Base-by-base conservation (phyloP, 1,284 basidiomycete species). In the Hemileccinum hortonii region DNA sequence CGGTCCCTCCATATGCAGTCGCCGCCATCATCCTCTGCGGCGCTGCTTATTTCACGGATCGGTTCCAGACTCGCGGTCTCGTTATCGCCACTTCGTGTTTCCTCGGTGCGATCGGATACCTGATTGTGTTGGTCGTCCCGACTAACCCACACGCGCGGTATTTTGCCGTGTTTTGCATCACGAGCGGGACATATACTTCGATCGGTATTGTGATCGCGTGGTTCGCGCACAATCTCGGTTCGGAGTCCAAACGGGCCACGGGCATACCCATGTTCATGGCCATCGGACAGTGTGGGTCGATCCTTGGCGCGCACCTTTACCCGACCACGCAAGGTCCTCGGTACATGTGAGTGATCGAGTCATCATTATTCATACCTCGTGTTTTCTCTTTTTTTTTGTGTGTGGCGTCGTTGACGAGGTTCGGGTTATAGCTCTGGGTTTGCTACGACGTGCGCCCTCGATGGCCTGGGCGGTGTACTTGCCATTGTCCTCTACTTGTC, bases 1-100 rank as follows among this genome's bases (percentile, higher is more conserved):
- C 92, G 0, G 90, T 94, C 4, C 92, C 92, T 2, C 90, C 91
- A 8, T 92, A 93, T 61, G 87, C 81, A 4, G 83, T 87, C 26
- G 82, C 88, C 0, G 81, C 90, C 4, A 75, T 87, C 11, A 78
- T 90, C 42, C 79, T 94, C 59, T 76, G 84, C 22, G 44, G 77
- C 7, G 78, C 86, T 43, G 85, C 86, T 2, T 84, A 80, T 57
- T 69, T 75, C 26, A 92, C 90, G 4, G 93, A 95, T 36, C 64
- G 80, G 38, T 61, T 82, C n/a, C 90, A 92, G 65, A 82, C 73
- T 37, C 82, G 92, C 53, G 92, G 91, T 2, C 62, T 82, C 10
- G 77, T 83, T 54, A 78, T 88, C 66, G 69, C 76, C 2, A 61
- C 71, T 4, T 70, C 81, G 0, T 78, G 80, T 47, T 58, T 67